phyloP scores from a whole-genome alignment of 352 stramenopile genomes.

The Phytophthora capsici region DNA sequence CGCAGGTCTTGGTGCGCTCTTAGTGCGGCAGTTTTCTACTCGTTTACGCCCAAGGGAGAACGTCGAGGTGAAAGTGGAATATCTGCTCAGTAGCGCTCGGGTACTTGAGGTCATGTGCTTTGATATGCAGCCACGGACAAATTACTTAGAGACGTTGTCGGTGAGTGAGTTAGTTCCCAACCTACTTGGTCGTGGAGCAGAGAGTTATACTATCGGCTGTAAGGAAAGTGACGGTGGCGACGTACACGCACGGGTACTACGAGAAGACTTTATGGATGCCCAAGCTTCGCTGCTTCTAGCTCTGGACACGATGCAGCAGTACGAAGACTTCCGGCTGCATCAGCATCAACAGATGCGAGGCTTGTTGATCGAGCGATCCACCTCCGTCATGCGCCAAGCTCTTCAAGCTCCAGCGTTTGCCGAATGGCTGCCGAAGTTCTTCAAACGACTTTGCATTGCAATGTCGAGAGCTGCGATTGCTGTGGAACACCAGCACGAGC shows the following conservation, averaged over 20 bases:
- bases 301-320: slow-evolving; percentile 46
- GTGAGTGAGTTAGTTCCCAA: slow-evolving; percentile 24
- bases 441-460: slow-evolving; percentile 53
- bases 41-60: slow-evolving; percentile 5
- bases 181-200: slow-evolving; percentile 23
- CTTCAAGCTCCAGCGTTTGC: slow-evolving; percentile 24
- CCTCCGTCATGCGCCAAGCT: slow-evolving; percentile 33
- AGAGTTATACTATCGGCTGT: slow-evolving; percentile 15
- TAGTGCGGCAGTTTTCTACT: slow-evolving; percentile 40
- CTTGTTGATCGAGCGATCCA: slow-evolving; percentile 29
- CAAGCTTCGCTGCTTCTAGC: slow-evolving; percentile 59
- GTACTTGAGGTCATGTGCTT: slow-evolving; percentile 34
- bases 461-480: slow-evolving; percentile 34
- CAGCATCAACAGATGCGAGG: slow-evolving; percentile 31
- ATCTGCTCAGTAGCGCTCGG: slow-evolving; percentile 24
- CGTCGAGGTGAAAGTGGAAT: slow-evolving; percentile 12
- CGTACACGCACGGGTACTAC: slow-evolving; percentile 1
- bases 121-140: slow-evolving; percentile 29
- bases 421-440: slow-evolving; percentile 47
- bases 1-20: slow-evolving; percentile 36
- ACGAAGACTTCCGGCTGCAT: slow-evolving; percentile 30
- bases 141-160: slow-evolving; percentile 18
- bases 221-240: slow-evolving; percentile 2
- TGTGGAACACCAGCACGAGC: slow-evolving; percentile 16
- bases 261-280: slow-evolving; percentile 54